Percentiles rank a stretch among this genome's conserved stretches.
These are phyloP conservation scores for Fusarium siculi DNA, from an alignment of 2,329 filamentous ascomycete genomes.

Conservation along the genomic window DNA sequence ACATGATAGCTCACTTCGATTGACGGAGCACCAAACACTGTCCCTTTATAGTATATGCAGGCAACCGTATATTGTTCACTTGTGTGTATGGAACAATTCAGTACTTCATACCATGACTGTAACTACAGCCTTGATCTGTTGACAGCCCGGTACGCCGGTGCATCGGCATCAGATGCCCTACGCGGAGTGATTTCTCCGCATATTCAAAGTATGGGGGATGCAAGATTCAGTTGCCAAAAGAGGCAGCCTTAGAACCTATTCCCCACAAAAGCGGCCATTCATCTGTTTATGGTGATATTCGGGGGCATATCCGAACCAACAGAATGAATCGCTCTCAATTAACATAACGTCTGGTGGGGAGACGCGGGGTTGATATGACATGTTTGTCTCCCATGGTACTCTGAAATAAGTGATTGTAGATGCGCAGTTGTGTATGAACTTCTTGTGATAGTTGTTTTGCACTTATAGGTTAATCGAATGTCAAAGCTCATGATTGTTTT, in stretches of 20 bases:
- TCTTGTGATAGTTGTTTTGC: not conserved
- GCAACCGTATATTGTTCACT: not conserved
- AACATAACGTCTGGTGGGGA: slow-evolving; percentile 16
- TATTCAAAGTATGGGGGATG: slow-evolving; percentile 19
- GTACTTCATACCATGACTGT: slow-evolving; percentile 15
- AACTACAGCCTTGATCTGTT: slow-evolving; percentile 8
- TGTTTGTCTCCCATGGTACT: slow-evolving; percentile 24
- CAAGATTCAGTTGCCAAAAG: slow-evolving; percentile 19
- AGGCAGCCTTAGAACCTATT: slow-evolving; percentile 1
- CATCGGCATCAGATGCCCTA: slow-evolving; percentile 15
- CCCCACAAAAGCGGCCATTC: slow-evolving; percentile 5
- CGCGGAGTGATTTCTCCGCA: slow-evolving; percentile 25
- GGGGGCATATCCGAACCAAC: not conserved
- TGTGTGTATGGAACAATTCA: slow-evolving; percentile 14
- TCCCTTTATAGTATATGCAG: slow-evolving; percentile 10
- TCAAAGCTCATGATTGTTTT: slow-evolving; percentile 14
- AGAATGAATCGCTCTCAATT: slow-evolving; percentile 1
- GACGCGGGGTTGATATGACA: slow-evolving; percentile 17
- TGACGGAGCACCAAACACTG: slow-evolving; percentile 1
- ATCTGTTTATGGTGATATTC: slow-evolving; percentile 10
- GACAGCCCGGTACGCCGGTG: slow-evolving; percentile 9
- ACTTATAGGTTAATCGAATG: not conserved
- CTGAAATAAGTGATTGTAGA: not conserved
- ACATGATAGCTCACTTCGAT: slow-evolving; percentile 6
- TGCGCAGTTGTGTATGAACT: not conserved